Conservation (phyloP, 176 grass and related monocot species). For the Carex kokanica region DNA sequence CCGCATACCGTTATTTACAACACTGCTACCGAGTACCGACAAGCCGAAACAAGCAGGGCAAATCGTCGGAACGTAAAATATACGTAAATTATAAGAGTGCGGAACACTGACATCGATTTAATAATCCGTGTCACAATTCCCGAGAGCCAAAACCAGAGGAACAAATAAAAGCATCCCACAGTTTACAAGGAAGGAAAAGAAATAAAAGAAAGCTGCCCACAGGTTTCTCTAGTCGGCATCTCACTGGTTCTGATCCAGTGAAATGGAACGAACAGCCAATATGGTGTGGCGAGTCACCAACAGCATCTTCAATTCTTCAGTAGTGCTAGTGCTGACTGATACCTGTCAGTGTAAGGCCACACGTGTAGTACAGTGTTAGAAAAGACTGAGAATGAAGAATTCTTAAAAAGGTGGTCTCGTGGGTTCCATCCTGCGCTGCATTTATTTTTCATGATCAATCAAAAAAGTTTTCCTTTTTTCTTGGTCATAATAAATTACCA, state of each 20-base stretch:
- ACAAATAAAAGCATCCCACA: slow-evolving; percentile 6
- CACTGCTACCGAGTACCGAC: no score
- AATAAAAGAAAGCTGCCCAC: neutral
- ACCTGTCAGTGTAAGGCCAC: neutral
- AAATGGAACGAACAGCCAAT: neutral
- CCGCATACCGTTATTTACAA: no score
- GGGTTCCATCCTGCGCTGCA: neutral
- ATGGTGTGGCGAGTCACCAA: neutral
- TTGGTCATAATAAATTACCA: neutral
- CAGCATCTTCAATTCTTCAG: neutral
- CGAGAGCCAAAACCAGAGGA: neutral
- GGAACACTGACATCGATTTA: neutral
- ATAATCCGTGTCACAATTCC: neutral
- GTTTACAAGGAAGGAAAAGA: neutral
- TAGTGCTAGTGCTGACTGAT: neutral
- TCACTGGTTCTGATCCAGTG: neutral
- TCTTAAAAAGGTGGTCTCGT: neutral
- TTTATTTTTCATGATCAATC: neutral
- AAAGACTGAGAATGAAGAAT: neutral
- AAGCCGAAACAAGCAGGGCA: neutral
- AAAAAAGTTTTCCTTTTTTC: neutral
- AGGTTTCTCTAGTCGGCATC: neutral
- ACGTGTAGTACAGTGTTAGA: neutral
- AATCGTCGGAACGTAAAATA: neutral
- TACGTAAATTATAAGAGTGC: neutral